A percentile compares a stretch with the other conserved stretches of the same genome.
phyloP scores from a whole-genome alignment of 768 basidiomycete species.

The Astraeus odoratus region DNA sequence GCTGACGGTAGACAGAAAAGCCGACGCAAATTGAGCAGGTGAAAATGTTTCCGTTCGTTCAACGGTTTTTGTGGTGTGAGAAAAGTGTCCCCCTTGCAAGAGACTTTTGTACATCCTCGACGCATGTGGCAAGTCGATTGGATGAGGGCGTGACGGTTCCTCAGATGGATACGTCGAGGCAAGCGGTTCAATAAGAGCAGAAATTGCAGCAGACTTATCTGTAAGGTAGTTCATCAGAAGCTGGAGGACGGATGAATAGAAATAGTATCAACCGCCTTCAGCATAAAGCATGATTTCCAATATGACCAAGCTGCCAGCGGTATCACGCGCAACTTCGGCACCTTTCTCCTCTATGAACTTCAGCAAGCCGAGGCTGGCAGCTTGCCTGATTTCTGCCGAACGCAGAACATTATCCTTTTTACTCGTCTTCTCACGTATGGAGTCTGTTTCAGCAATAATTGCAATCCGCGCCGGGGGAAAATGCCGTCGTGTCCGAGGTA shows the following conservation, averaged over 20 bases:
- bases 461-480: slow-evolving; percentile 80
- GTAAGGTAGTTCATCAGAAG: background rate
- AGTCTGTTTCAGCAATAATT: slow-evolving; percentile 68
- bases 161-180: slow-evolving; percentile 48
- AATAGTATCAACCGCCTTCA: slow-evolving; percentile 60
- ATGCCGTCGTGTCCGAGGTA: slow-evolving; percentile 77
- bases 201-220: slow-evolving; percentile 68
- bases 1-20: too few relatives aligned
- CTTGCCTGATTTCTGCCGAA: slow-evolving; percentile 61
- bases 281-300: slow-evolving; percentile 80
- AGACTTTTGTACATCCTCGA: slow-evolving; percentile 84
- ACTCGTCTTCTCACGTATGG: slow-evolving; percentile 61
- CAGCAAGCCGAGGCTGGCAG: slow-evolving; percentile 71
- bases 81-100: slow-evolving; percentile 87
- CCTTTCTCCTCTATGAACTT: slow-evolving; percentile 61
- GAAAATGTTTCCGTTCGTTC: slow-evolving; percentile 50
- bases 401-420: slow-evolving; percentile 70
- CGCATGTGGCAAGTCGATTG: slow-evolving; percentile 76
- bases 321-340: slow-evolving; percentile 57
- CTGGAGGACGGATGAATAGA: background rate
- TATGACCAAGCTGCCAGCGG: slow-evolving; percentile 73
- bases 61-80: slow-evolving; percentile 50
- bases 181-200: slow-evolving; percentile 55
- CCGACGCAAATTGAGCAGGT: slow-evolving; percentile 48
- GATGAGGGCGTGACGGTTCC: slow-evolving; percentile 46